Evolutionary conservation across 1,284 basidiomycete species (phyloP), one percentile per base, ranked within the genome.

Genomic region (Inonotus hispidus): DNA sequence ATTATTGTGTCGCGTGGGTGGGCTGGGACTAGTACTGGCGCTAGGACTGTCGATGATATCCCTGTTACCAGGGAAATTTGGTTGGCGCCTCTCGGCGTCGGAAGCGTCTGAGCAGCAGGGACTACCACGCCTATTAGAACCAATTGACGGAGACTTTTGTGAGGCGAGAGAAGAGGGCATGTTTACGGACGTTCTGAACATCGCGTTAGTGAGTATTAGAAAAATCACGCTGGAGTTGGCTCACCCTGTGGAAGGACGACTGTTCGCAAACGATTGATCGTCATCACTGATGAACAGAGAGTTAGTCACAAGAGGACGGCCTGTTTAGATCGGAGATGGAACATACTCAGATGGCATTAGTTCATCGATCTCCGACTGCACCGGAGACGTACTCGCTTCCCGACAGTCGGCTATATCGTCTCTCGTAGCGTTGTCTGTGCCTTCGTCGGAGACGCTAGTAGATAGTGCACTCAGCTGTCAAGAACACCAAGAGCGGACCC

Each of bases 21-120:
- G 61, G 29, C 57, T 63, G 13, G 62, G 58, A 39, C 62, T 63
- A 16, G 38, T 39, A 25, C 53, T 56, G 32, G 58, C 46, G 19
- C 14, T 35, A 35, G 21, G 35, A 14, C 25, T 23, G 32, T 60
- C 62, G 11, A 63, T 63, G 21, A 63, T 63, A 37, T 63, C 53
- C 43, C 62, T 56, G 43, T 60, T 56, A 1, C 62, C 62, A 3
- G 62, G 62, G 38, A 63, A 63, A 45, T 43, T 56, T 46, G 62
- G 62, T 29, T 52, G 43, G 21, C 62, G 58, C 16, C 41, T 63
- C 52, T 57, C 60, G 21, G 60, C 58, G 49, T 62, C 60, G 4
- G 58, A 56, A 16, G 62, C 56, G 16, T 56, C 52, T 23, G 62
- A 56, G 29, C 39, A 52, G 16, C 37, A 57, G 21, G 19, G 60